phyloP scores from a whole-genome alignment of 495 filamentous ascomycete genomes.

The Jackrogersella minutella region DNA sequence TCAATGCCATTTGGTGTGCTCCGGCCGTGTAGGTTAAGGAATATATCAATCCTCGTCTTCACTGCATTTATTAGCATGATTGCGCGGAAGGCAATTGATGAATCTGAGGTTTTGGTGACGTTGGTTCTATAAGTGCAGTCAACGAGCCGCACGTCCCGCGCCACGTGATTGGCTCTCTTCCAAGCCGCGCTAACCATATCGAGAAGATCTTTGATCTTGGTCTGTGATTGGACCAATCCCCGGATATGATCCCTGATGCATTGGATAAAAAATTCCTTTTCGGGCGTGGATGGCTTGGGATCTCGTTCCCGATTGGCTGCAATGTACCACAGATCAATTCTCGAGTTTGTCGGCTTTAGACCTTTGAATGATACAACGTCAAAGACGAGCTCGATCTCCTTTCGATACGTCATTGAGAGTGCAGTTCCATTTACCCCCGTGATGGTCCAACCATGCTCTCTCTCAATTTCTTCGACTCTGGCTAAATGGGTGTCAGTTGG shows the following conservation, averaged over 20 bases:
- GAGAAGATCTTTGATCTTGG: slow-evolving; percentile 63
- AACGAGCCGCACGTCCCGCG: slow-evolving; percentile 63
- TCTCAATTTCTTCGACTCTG: slow-evolving; percentile 72
- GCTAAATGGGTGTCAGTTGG: slow-evolving; percentile 54
- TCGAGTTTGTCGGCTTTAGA: slow-evolving; percentile 36
- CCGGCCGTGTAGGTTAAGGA: slow-evolving; percentile 48
- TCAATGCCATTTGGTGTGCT: slow-evolving; percentile 47
- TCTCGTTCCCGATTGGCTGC: slow-evolving; percentile 57
- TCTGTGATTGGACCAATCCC: slow-evolving; percentile 57
- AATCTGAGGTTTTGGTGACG: slow-evolving; percentile 62
- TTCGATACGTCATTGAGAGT: slow-evolving; percentile 80
- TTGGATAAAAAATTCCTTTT: slow-evolving; percentile 76
- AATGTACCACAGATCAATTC: slow-evolving; percentile 64
- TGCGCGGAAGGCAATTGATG: slow-evolving; percentile 60
- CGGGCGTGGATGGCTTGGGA: slow-evolving; percentile 55
- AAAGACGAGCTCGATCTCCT: slow-evolving; percentile 80
- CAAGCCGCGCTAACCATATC: slow-evolving; percentile 63
- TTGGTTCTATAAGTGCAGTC: slow-evolving; percentile 62
- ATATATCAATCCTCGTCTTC: slow-evolving; percentile 67
- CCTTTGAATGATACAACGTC: slow-evolving; percentile 67
- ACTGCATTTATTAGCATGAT: slow-evolving; percentile 64
- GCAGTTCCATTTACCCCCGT: slow-evolving; percentile 64
- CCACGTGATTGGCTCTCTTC: slow-evolving; percentile 62
- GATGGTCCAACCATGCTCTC: slow-evolving; percentile 79
- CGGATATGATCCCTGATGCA: slow-evolving; percentile 67